These are phyloP conservation scores for Psilocybe cubensis DNA, from an alignment of 768 basidiomycete genomes.

Conservation along the genomic window DNA sequence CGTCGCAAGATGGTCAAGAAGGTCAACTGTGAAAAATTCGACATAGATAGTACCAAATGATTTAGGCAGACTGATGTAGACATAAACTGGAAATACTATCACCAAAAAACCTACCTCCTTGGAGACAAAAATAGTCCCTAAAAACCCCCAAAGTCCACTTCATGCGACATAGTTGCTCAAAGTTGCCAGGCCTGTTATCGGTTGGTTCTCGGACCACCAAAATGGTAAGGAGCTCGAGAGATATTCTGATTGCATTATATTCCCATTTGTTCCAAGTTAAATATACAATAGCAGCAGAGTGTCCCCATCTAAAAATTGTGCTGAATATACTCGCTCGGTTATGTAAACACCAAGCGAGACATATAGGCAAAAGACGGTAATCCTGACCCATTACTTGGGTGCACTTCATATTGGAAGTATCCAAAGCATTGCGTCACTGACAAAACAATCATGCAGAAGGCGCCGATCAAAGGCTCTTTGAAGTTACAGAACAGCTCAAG, in stretches of 20 bases:
- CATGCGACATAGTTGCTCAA: neutral
- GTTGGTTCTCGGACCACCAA: neutral
- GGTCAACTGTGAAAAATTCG: neutral
- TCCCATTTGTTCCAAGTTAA: neutral
- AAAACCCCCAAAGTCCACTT: neutral
- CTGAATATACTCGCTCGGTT: neutral
- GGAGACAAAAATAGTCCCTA: neutral
- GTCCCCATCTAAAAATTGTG: neutral
- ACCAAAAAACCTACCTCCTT: neutral
- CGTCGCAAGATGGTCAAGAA: neutral
- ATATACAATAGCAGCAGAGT: neutral
- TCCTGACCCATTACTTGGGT: too few relatives aligned
- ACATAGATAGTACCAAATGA: neutral
- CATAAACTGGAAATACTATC: neutral
- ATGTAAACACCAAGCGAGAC: too few relatives aligned
- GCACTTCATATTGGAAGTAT: too few relatives aligned
- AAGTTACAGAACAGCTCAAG: too few relatives aligned
- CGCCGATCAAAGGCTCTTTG: too few relatives aligned
- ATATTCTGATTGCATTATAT: neutral
- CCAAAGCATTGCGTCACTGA: too few relatives aligned
- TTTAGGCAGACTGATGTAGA: neutral
- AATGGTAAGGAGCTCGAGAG: neutral
- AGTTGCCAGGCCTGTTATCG: neutral
- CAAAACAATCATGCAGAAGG: too few relatives aligned
- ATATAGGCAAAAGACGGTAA: too few relatives aligned